Base-by-base conservation (phyloP, 2,329 filamentous ascomycete species). In the Harringtonia lauricola region DNA sequence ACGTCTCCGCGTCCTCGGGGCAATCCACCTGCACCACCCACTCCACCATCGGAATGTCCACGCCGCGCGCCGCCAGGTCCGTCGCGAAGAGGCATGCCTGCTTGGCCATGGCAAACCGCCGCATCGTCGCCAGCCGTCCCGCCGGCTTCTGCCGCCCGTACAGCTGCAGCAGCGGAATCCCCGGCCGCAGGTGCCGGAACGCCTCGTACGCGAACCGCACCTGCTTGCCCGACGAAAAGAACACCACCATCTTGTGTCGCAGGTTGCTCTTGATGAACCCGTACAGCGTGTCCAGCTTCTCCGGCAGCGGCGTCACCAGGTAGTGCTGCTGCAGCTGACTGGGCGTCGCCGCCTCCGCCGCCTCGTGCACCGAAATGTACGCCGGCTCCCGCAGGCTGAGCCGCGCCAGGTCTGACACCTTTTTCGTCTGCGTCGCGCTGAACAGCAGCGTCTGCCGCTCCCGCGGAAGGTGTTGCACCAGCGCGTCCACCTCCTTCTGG, bases 1-100 rank as follows among this genome's bases (percentile, higher is more conserved):
- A 98, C 0, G 92, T 98, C 56, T 96, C 92, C 4, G 86, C 84
- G 60, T 98, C 90, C 61, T 98, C 92, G 0, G 92, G 92, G 52
- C 86, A 94, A 60, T 98, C 92, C n/a, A 86, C 74, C 59, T 98
- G 92, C n/a, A 98, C 87, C 6, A 98, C 92, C 84, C 92, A 98
- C 60, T 98, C 92, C 0, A 98, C 92, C 3, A 88, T 83, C 0
- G 92, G 92, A 58, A 98, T 96, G 61, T 98, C 92, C 13, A 98
- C 75, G 50, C 92, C 92, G 61, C 92, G 77, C 0, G 92, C 92
- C 4, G 94, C 88, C 7, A 98, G 87, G 58, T 98, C 92, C 0
- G 92, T 98, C 2, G 92, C 87, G 59, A 98, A 95, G 0, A 98
- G 72, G 57, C 92, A 95, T 1, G 86, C 83, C 45, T 86, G 73